A percentile compares a stretch with the other conserved stretches of the same genome.
Conservation (phyloP, 225 moss, liverwort and hornwort genomes). For the Ulota crispa region DNA sequence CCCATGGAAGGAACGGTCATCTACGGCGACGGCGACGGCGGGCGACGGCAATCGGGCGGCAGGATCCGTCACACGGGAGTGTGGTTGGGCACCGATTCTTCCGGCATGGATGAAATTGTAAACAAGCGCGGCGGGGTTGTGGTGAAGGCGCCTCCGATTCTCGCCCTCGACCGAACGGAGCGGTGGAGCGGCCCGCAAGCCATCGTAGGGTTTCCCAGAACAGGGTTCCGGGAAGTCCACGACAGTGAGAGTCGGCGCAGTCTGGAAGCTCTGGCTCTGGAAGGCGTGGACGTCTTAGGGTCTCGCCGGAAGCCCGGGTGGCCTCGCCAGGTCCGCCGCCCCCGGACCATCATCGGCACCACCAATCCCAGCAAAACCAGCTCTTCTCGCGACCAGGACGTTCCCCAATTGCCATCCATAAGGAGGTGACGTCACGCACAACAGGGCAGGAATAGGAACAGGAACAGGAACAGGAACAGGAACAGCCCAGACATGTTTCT, state of each 20-base stretch:
- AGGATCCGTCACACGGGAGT: constrained; percentile 46
- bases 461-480: background rate
- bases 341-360: constrained; percentile 37
- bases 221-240: constrained; percentile 66
- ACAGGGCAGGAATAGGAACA: background rate
- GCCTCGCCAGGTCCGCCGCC: constrained; percentile 48
- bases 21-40: constrained; percentile 53
- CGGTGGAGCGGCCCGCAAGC: constrained; percentile 65
- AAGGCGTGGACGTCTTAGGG: constrained; percentile 71
- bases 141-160: constrained; percentile 55
- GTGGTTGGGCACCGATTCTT: constrained; percentile 35
- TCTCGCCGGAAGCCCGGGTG: constrained; percentile 43
- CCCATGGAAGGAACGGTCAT: constrained; percentile 64
- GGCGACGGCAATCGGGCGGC: constrained; percentile 43
- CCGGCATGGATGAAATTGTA: constrained; percentile 52
- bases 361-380: constrained; percentile 31
- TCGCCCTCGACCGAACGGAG: constrained; percentile 57
- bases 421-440: constrained; percentile 33
- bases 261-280: constrained; percentile 74
- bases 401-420: constrained; percentile 26
- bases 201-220: constrained; percentile 71
- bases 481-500: background rate
- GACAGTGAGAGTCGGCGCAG: constrained; percentile 71
- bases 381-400: constrained; percentile 46
- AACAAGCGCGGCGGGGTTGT: constrained; percentile 52